These are phyloP conservation scores for Phytophthora citricola DNA, from an alignment of 352 stramenopile species.

Conservation along the genomic window DNA sequence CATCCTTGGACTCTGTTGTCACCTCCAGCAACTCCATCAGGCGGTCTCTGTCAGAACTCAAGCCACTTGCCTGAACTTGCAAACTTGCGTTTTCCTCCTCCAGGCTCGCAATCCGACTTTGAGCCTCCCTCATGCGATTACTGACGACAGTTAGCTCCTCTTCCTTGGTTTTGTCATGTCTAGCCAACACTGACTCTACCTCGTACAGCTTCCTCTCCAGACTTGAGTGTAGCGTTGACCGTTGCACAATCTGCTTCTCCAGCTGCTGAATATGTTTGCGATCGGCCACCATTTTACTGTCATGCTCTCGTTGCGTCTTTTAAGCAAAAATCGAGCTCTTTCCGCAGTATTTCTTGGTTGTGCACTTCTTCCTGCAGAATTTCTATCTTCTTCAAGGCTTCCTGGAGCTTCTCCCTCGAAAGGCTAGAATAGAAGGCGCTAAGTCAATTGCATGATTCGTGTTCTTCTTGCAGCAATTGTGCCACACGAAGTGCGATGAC, in stretches of 20 bases:
- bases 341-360: slow-evolving; percentile 67
- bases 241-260: slow-evolving; percentile 78
- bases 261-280: slow-evolving; percentile 75
- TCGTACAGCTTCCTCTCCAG: slow-evolving; percentile 80
- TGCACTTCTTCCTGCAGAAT: slow-evolving; percentile 62
- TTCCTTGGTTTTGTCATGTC: slow-evolving; percentile 55
- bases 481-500: slow-evolving; percentile 72
- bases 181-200: slow-evolving; percentile 62
- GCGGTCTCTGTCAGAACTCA: slow-evolving; percentile 45
- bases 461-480: slow-evolving; percentile 86
- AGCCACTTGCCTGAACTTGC: slow-evolving; percentile 26
- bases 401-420: slow-evolving; percentile 82
- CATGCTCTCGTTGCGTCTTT: slow-evolving; percentile 78
- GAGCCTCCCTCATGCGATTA: slow-evolving; percentile 39
- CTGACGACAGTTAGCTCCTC: slow-evolving; percentile 47
- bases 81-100: slow-evolving; percentile 53
- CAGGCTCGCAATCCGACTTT: slow-evolving; percentile 37
- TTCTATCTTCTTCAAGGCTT: slow-evolving; percentile 55
- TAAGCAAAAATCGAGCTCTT: slow-evolving; percentile 73
- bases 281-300: slow-evolving; percentile 66
- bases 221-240: slow-evolving; percentile 63
- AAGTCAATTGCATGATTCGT: slow-evolving; percentile 67
- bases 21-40: slow-evolving; percentile 41
- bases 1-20: slow-evolving; percentile 57
- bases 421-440: slow-evolving; percentile 72